Conservation (phyloP, 225 moss, liverwort and hornwort genomes). For the Neckera pumila region DNA sequence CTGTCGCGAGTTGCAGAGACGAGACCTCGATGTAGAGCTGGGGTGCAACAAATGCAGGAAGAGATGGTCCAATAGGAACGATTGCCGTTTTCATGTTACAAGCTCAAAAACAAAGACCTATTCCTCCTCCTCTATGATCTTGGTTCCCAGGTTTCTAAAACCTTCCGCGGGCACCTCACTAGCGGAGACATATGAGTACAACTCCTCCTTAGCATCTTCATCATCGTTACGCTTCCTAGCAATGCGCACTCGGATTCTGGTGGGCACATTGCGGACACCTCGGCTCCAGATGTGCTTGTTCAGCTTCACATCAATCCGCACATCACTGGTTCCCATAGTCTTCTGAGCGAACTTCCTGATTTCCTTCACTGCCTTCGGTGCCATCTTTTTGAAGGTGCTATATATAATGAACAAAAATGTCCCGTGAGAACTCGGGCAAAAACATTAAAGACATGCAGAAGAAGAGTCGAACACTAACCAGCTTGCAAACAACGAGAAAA, state of each 20-base stretch:
- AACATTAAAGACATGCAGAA: not conserved
- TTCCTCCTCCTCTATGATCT: conserved; percentile 8
- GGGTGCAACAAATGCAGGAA: not conserved
- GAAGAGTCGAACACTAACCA: not conserved
- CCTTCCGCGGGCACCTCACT: conserved; percentile 1
- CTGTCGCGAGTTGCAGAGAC: not conserved
- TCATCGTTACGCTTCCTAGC: conserved; percentile 18
- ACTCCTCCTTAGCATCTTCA: conserved; percentile 12
- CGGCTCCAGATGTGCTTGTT: conserved; percentile 16
- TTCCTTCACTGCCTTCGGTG: conserved; percentile 13
- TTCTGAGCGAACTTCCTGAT: conserved; percentile 16
- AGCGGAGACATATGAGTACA: conserved; percentile 7
- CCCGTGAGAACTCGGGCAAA: not conserved
- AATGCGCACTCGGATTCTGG: conserved; percentile 8
- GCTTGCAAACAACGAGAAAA: not conserved
- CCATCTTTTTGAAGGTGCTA: conserved; percentile 13
- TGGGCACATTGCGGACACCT: conserved; percentile 10
- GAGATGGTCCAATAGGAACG: not conserved
- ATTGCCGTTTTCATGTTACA: not conserved
- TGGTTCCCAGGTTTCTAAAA: conserved; percentile 2
- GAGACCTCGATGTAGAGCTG: not conserved
- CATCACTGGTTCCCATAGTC: conserved; percentile 10
- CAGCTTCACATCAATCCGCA: conserved; percentile 10
- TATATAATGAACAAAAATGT: no score
- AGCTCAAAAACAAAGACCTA: not conserved